Percentiles rank a stretch among this genome's conserved stretches.
Conservation (phyloP, 2,329 filamentous ascomycete species). For the Taxawa tesnikishii region DNA sequence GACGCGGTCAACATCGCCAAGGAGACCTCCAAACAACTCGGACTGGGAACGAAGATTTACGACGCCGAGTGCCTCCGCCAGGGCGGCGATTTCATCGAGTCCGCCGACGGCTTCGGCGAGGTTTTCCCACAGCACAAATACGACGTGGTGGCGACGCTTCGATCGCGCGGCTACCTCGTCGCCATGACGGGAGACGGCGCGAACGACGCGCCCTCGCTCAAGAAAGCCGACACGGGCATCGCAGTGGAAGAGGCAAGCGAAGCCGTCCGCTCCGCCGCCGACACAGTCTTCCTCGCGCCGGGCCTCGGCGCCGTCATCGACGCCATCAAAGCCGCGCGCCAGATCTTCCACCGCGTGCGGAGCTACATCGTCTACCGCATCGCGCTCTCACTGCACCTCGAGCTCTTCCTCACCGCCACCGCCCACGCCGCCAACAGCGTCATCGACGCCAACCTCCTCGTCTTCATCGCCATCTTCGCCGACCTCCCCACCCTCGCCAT, state of each 20-base stretch:
- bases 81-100: constrained; percentile 30
- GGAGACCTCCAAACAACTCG: constrained; percentile 33
- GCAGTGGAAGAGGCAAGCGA: constrained; percentile 67
- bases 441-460: constrained; percentile 75
- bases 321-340: constrained; percentile 80
- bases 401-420: constrained; percentile 86
- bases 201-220: constrained; percentile 32
- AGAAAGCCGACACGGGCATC: constrained; percentile 32
- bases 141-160: constrained; percentile 32
- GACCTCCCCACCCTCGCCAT: constrained; percentile 87
- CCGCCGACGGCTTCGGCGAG: constrained; percentile 32
- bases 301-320: constrained; percentile 89
- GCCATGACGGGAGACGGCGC: constrained; percentile 34
- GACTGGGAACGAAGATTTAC: constrained; percentile 33
- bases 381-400: constrained; percentile 77
- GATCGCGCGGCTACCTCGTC: constrained; percentile 26
- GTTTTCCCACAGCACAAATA: constrained; percentile 35
- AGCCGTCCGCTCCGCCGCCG: constrained; percentile 78
- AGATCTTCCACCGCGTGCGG: constrained; percentile 97
- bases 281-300: constrained; percentile 87
- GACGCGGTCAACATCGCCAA: constrained; percentile 33
- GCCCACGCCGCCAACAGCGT: constrained; percentile 77
- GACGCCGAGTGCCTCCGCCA: constrained; percentile 29
- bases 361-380: constrained; percentile 94
- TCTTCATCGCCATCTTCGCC: constrained; percentile 91